A percentile compares a stretch with the other conserved stretches of the same genome.
Evolutionary conservation across 2,329 filamentous ascomycete genomes (phyloP).

Genomic region (Ascocoryne sarcoides): DNA sequence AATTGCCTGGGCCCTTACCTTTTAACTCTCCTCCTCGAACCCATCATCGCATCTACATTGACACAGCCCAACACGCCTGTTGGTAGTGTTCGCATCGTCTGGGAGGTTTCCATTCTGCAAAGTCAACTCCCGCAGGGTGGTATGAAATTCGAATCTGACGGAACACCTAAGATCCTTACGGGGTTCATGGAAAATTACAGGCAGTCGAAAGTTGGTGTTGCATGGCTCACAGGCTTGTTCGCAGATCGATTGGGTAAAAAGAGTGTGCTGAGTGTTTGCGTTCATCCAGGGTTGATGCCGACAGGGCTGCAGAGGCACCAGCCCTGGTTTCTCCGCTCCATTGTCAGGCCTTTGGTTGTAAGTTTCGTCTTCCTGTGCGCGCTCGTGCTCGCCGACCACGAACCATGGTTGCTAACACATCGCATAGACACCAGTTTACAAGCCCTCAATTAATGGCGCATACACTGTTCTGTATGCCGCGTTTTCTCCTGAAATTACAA

Average conservation of each 20-base stretch:
- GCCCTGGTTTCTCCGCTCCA: neutral
- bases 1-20: slow-evolving; percentile 20
- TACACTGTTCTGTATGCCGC: slow-evolving; percentile 31
- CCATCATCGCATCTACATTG: slow-evolving; percentile 12
- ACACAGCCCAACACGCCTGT: slow-evolving; percentile 8
- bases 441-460: slow-evolving; percentile 19
- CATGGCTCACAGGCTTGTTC: slow-evolving; percentile 26
- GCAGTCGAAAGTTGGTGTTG: slow-evolving; percentile 28
- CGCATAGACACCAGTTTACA: slow-evolving; percentile 31
- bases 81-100: slow-evolving; percentile 28
- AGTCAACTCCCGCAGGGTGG: neutral
- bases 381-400: slow-evolving; percentile 9
- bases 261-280: slow-evolving; percentile 27
- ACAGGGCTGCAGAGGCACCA: neutral
- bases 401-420: slow-evolving; percentile 33
- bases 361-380: neutral
- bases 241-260: slow-evolving; percentile 24
- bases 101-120: slow-evolving; percentile 19
- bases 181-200: slow-evolving; percentile 28
- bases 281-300: neutral
- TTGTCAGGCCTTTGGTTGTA: neutral
- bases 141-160: slow-evolving; percentile 22
- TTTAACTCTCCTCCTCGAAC: slow-evolving; percentile 17
- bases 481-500: slow-evolving; percentile 25
- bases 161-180: slow-evolving; percentile 11